Conservation (phyloP, 768 basidiomycete genomes). For the Leccinum ochraceum region DNA sequence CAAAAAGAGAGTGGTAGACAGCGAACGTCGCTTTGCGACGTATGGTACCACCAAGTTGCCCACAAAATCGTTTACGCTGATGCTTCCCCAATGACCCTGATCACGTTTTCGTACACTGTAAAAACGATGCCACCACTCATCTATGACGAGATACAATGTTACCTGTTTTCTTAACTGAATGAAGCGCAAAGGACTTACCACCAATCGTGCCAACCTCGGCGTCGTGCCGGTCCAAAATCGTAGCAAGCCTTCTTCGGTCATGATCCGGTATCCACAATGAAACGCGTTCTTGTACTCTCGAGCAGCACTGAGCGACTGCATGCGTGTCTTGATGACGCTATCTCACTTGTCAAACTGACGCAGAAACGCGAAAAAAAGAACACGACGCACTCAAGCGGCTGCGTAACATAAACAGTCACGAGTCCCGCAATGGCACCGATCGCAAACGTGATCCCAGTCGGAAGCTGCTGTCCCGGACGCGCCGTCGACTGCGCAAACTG, state of each 20-base stretch:
- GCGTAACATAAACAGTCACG: conserved; percentile 91
- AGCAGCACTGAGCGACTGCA: conserved; percentile 89
- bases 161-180: neutral
- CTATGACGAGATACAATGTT: conserved; percentile 39
- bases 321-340: conserved; percentile 96
- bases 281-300: conserved; percentile 90
- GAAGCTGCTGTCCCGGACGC: conserved; percentile 81
- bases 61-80: conserved; percentile 5
- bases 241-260: conserved; percentile 89
- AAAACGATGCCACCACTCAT: conserved; percentile 93
- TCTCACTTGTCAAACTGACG: neutral
- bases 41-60: neutral
- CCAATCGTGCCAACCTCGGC: conserved; percentile 80
- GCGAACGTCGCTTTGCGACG: neutral
- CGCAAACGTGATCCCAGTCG: conserved; percentile 87
- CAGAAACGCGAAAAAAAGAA: neutral
- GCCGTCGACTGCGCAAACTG: conserved; percentile 87
- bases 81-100: conserved; percentile 45
- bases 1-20: neutral
- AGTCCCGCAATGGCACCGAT: conserved; percentile 94
- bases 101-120: conserved; percentile 86
- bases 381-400: conserved; percentile 72
- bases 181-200: conserved; percentile 51
- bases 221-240: conserved; percentile 98
- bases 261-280: conserved; percentile 93